Percentiles rank a stretch among this genome's conserved stretches.
These are phyloP conservation scores for Puccinia triticina DNA, from an alignment of 1,284 basidiomycete species.

Conservation along the genomic window DNA sequence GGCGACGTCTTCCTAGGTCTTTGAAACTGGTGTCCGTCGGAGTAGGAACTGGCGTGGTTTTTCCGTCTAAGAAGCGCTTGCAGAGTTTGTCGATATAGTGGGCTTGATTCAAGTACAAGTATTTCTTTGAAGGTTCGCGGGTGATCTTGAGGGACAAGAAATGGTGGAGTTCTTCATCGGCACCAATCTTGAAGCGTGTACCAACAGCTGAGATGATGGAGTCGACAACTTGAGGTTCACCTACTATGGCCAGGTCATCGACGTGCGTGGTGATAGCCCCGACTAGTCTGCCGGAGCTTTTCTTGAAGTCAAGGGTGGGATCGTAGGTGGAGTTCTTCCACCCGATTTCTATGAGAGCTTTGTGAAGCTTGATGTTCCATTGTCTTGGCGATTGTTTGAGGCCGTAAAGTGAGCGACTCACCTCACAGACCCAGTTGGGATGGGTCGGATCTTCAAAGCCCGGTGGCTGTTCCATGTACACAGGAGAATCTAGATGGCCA, in stretches of 20 bases:
- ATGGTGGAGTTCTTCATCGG: not conserved
- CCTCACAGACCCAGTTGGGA: not conserved
- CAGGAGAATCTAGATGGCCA: too few species aligned
- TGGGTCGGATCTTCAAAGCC: not conserved
- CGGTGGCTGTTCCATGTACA: not conserved
- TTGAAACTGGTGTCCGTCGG: not conserved
- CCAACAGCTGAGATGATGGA: not conserved
- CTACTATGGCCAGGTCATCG: not conserved
- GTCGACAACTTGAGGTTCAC: not conserved
- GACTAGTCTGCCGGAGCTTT: not conserved
- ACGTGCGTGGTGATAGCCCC: constrained; percentile 3
- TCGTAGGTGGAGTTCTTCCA: not conserved
- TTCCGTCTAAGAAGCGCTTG: not conserved
- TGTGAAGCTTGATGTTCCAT: too few species aligned
- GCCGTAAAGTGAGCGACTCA: not conserved
- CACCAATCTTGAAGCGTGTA: too few species aligned
- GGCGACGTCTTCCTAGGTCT: not conserved
- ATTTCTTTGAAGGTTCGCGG: not conserved
- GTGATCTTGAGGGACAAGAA: not conserved
- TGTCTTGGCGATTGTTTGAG: not conserved
- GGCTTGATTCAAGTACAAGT: not conserved
- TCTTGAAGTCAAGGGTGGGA: not conserved
- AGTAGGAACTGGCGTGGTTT: not conserved
- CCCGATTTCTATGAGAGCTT: not conserved
- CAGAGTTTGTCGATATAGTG: not conserved